Evolutionary conservation across 1,139 yeast species (phyloP).

Genomic region (Geotrichum reessii): DNA sequence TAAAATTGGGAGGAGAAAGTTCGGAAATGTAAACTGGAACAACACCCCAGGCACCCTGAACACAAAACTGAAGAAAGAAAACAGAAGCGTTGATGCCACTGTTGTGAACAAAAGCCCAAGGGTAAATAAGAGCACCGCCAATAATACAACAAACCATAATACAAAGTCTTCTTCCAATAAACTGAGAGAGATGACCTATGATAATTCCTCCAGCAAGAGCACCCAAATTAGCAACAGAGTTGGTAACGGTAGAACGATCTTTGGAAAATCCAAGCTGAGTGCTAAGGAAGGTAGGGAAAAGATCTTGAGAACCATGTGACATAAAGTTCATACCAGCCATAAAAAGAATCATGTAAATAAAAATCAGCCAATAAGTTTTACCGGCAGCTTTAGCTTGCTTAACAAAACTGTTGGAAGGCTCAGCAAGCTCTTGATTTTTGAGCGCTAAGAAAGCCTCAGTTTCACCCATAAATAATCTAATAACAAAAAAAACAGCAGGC

Average conservation of each 20-base stretch:
- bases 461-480: slow-evolving; percentile 52
- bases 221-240: slow-evolving; percentile 64
- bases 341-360: slow-evolving; percentile 48
- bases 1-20: slow-evolving; percentile 68
- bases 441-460: slow-evolving; percentile 50
- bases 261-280: slow-evolving; percentile 47
- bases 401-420: slow-evolving; percentile 35
- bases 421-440: slow-evolving; percentile 43
- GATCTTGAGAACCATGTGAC: slow-evolving; percentile 71
- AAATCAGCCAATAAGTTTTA: slow-evolving; percentile 37
- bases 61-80: slow-evolving; percentile 72
- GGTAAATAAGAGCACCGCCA: slow-evolving; percentile 65
- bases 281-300: slow-evolving; percentile 59
- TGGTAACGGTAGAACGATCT: slow-evolving; percentile 58
- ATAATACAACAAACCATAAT: slow-evolving; percentile 54
- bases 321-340: slow-evolving; percentile 65
- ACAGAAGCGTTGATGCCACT: slow-evolving; percentile 68
- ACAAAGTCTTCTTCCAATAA: slow-evolving; percentile 55
- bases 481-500: slow-evolving; percentile 51
- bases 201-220: slow-evolving; percentile 61
- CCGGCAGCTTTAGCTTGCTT: slow-evolving; percentile 31
- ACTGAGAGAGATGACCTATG: slow-evolving; percentile 56
- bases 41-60: slow-evolving; percentile 88
- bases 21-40: slow-evolving; percentile 74
- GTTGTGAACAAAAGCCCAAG: slow-evolving; percentile 60